Evolutionary conservation across 345 rosid genomes (phyloP).

Genomic region (Boechera stricta): DNA sequence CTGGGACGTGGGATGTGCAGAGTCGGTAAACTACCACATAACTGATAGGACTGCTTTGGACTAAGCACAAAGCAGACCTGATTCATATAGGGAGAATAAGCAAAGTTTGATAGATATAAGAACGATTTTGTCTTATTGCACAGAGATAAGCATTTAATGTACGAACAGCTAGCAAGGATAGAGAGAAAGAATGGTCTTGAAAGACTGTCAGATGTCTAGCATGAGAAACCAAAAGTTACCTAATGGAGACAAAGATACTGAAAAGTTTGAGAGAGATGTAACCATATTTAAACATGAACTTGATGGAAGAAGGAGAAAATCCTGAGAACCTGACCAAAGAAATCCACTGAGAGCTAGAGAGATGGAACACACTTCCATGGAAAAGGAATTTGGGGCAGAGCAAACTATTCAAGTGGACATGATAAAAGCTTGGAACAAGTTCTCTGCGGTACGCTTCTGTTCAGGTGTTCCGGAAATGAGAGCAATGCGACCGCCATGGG

Average conservation of each 20-base stretch:
- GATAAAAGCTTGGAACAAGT: constrained; percentile 95
- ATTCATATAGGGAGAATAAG: constrained; percentile 26
- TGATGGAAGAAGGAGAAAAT: constrained; percentile 46
- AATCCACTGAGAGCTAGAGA: constrained; percentile 50
- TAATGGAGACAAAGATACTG: constrained; percentile 39
- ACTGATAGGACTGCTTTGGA: constrained; percentile 33
- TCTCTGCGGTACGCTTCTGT: constrained; percentile 91
- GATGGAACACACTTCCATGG: constrained; percentile 41
- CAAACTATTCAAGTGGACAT: constrained; percentile 71
- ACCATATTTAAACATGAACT: constrained; percentile 45
- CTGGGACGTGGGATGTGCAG: constrained; percentile 20
- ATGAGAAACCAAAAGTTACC: constrained; percentile 47
- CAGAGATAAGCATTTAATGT: constrained; percentile 24
- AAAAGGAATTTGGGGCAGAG: constrained; percentile 42
- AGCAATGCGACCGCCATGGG: constrained; percentile 85
- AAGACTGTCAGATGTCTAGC: constrained; percentile 52
- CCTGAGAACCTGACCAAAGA: constrained; percentile 47
- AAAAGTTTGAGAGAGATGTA: constrained; percentile 39
- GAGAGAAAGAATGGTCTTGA: constrained; percentile 59
- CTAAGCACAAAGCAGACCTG: constrained; percentile 43
- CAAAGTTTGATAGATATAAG: constrained; percentile 25
- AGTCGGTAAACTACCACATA: constrained; percentile 22
- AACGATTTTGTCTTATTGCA: constrained; percentile 41
- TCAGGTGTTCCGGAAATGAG: constrained; percentile 86
- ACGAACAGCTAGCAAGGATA: constrained; percentile 38